These are phyloP conservation scores for Beauveria sp. DNA, from an alignment of 2,329 filamentous ascomycete species.

Conservation along the genomic window DNA sequence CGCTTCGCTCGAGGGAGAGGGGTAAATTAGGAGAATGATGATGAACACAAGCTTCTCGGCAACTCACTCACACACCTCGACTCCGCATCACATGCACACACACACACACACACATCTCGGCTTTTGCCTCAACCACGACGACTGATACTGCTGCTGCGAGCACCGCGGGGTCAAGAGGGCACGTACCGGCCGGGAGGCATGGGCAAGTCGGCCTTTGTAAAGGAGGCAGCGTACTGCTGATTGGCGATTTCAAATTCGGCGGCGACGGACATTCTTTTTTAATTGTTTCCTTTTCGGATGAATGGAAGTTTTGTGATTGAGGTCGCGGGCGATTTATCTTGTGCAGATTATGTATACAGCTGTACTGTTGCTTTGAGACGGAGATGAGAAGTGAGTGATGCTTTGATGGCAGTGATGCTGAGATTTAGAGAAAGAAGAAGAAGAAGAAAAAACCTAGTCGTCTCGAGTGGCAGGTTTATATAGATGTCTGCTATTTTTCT, in stretches of 20 bases:
- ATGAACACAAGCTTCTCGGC: too few relatives aligned
- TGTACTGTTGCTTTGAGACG: neutral
- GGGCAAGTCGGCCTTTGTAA: conserved; percentile 58
- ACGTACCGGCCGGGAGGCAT: conserved; percentile 53
- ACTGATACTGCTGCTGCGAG: neutral
- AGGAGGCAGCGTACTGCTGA: conserved; percentile 53
- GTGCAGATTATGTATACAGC: neutral
- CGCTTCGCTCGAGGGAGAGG: neutral
- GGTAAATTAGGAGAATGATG: neutral
- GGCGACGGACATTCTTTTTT: conserved; percentile 13
- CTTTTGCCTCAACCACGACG: neutral
- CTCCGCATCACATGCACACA: too few relatives aligned
- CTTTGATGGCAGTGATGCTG: too few relatives aligned
- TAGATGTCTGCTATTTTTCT: too few relatives aligned
- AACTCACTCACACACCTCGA: too few relatives aligned
- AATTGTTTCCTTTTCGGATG: neutral
- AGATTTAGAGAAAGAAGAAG: too few relatives aligned
- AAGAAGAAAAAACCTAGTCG: too few relatives aligned
- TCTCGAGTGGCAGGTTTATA: too few relatives aligned
- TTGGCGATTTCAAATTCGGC: conserved; percentile 27
- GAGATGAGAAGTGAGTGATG: too few relatives aligned
- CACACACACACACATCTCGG: neutral
- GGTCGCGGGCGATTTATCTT: too few relatives aligned
- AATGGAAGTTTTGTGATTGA: too few relatives aligned
- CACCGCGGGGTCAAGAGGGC: neutral